Percentiles rank a stretch among this genome's conserved stretches.
These are phyloP conservation scores for Tulasnella sp. DNA, from an alignment of 768 basidiomycete genomes.

Conservation along the genomic window DNA sequence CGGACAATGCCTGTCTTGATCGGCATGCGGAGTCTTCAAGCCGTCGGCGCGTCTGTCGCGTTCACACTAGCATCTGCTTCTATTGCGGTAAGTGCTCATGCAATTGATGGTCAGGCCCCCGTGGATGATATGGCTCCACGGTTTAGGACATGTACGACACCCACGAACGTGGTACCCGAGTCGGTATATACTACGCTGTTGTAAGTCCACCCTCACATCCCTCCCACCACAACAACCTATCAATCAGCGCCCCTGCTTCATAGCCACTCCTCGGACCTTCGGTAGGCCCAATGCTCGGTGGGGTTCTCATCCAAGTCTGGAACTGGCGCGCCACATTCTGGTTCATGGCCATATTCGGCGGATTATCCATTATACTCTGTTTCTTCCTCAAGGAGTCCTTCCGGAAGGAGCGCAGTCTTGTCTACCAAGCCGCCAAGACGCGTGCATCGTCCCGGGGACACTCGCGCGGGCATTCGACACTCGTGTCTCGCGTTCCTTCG, in stretches of 20 bases:
- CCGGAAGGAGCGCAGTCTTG: conserved; percentile 65
- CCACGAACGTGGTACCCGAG: conserved; percentile 57
- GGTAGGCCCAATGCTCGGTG: conserved; percentile 60
- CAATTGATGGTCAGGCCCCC: not conserved
- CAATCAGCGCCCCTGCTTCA: conserved; percentile 7
- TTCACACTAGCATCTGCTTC: conserved; percentile 65
- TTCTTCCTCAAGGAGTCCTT: conserved; percentile 72
- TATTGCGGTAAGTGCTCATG: conserved; percentile 33
- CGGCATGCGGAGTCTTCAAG: conserved; percentile 23
- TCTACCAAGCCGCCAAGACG: conserved; percentile 57
- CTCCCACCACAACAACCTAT: conserved; percentile 23
- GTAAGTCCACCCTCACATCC: conserved; percentile 38
- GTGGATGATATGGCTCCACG: not conserved
- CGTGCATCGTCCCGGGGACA: conserved; percentile 26
- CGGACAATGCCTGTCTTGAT: conserved; percentile 23
- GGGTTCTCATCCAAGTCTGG: conserved; percentile 49
- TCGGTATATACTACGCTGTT: conserved; percentile 71
- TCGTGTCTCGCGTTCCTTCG: conserved; percentile 18
- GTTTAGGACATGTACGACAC: conserved; percentile 55
- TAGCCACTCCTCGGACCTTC: conserved; percentile 29
- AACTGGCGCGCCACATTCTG: conserved; percentile 77
- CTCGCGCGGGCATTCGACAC: conserved; percentile 20
- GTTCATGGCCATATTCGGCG: conserved; percentile 58
- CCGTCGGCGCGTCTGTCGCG: conserved; percentile 47
- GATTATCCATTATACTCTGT: conserved; percentile 43